These are phyloP conservation scores for Phaffomyces opuntiae DNA, from an alignment of 805 yeast genomes.

Conservation along the genomic window DNA sequence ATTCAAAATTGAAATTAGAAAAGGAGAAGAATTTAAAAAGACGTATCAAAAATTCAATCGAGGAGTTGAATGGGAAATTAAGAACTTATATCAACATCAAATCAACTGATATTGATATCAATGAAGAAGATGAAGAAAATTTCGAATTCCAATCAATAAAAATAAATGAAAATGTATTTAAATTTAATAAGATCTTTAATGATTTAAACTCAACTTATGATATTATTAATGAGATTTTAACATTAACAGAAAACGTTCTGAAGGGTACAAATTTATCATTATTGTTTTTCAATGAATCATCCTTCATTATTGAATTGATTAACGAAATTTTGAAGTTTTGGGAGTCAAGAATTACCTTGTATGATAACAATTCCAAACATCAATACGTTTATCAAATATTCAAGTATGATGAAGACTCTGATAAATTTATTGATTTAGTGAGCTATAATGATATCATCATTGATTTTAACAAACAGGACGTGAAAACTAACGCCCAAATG, in stretches of 20 bases:
- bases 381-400: neutral
- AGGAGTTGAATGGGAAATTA: constrained; percentile 28
- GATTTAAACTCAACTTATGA: neutral
- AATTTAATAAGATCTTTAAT: constrained; percentile 10
- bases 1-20: constrained; percentile 24
- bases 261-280: constrained; percentile 5
- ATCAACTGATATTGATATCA: neutral
- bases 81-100: constrained; percentile 19
- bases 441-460: neutral
- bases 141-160: neutral
- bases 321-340: neutral
- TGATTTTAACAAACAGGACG: neutral
- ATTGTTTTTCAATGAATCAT: neutral
- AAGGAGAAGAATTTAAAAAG: constrained; percentile 33
- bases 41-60: constrained; percentile 43
- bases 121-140: neutral
- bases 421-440: neutral
- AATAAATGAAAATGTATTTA: neutral
- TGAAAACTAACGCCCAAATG: neutral
- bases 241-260: constrained; percentile 7
- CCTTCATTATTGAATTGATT: neutral
- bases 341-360: neutral
- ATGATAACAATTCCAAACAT: neutral
- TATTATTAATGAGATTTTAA: constrained; percentile 4
- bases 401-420: neutral